Evolutionary conservation across 2,329 filamentous ascomycete genomes (phyloP), one percentile per base, ranked within the genome.

Genomic region (Fusarium falciforme): DNA sequence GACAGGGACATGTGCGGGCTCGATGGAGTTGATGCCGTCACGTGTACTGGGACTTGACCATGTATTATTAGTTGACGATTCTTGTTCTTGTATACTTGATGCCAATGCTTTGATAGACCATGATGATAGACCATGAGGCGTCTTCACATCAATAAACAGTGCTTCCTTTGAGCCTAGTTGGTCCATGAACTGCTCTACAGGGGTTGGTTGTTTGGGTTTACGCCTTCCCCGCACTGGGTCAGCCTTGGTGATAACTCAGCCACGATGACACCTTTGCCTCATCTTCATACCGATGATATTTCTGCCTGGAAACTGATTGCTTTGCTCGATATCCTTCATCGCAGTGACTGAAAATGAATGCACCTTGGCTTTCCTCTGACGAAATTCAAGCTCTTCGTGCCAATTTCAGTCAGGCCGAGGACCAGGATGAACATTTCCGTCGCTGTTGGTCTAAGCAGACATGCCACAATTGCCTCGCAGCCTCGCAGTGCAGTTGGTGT

Each of bases 361-460:
- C 40, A 25, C 25, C 20, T 9, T 60, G 61, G 31, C 38, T 73
- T 27, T 67, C 66, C 22, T 31, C 55, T 9, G 20, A 35, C 5
- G 70, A 76, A 1, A 60, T 74, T 2, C 66, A 72, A 20, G 68
- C 64, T 10, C 64, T 75, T 6, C 76, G 77, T 16, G 64, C 67
- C 66, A 84, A 84, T 62, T 82, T 84, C 49, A 81, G 79, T 5
- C 66, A 70, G 52, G 62, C 68, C 25, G 74, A 80, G 35, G 62
- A 64, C 20, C 72, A 82, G 27, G 79, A 84, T 40, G 82, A 83
- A 14, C 85, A 87, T 70, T 80, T 89, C 29, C 77, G 79, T 25
- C 83, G 85, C 60, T 90, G 88, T 78, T 90, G 88, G 89, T 78
- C 79, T 12, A 84, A 83, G 31, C 85, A 89, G 74, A 83, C 85